Conservation (phyloP, 163 green algal species). For the Scenedesmus sp. region DNA sequence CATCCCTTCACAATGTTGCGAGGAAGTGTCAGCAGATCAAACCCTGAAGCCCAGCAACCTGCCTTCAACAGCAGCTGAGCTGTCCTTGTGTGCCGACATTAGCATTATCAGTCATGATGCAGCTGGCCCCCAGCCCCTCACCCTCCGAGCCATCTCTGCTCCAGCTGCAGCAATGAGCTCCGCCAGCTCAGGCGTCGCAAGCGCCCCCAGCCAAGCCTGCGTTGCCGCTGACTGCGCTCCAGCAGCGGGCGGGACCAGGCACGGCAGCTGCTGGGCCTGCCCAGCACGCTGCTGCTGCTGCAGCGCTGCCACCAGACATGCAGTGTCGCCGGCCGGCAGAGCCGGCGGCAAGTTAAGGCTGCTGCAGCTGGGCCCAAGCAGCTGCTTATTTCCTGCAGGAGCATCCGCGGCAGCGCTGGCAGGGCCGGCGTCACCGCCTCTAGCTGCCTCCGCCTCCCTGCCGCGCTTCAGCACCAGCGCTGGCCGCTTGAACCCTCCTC, state of each 20-base stretch:
- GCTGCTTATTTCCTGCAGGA: neutral
- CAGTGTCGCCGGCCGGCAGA: no score
- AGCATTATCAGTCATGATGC: neutral
- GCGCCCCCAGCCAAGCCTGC: neutral
- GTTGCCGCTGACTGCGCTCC: neutral
- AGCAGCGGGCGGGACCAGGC: neutral
- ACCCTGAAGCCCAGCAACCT: neutral
- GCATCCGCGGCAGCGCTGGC: neutral
- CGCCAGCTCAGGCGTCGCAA: neutral
- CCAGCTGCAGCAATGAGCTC: neutral
- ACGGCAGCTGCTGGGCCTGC: no score
- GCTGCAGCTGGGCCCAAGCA: neutral
- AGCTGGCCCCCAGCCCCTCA: neutral
- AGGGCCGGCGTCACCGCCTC: neutral
- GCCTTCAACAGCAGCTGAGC: no score
- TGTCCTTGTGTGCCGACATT: no score
- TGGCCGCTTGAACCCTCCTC: neutral
- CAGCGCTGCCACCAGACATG: neutral
- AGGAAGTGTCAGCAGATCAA: no score
- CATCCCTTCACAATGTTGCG: no score
- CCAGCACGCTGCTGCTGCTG: no score
- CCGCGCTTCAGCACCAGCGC: neutral
- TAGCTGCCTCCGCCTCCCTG: neutral
- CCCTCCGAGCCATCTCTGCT: neutral
- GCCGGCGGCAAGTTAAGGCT: neutral